phyloP scores from a whole-genome alignment of 2,329 filamentous ascomycete species.

The Pestalotiopsis sp. region DNA sequence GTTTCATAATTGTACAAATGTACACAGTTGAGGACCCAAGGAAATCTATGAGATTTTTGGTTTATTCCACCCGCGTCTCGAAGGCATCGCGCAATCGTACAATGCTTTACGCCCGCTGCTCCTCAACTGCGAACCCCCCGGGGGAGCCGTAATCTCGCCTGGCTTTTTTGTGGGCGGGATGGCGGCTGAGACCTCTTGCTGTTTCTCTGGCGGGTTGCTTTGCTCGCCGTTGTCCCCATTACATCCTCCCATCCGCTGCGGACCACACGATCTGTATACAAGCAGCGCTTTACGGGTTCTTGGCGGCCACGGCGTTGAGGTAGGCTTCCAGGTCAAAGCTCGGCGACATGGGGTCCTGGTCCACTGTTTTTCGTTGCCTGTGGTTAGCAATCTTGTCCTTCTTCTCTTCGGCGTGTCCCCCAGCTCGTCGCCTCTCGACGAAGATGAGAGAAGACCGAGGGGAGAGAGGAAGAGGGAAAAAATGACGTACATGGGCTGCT shows the following conservation, averaged over 20 bases:
- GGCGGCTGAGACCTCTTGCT: neutral
- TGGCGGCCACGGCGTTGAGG: constrained; percentile 64
- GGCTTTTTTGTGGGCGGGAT: constrained; percentile 10
- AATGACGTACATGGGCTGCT: constrained; percentile 36
- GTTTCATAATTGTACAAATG: constrained; percentile 35
- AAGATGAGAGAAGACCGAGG: neutral
- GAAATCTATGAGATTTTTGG: constrained; percentile 33
- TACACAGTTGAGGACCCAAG: constrained; percentile 30
- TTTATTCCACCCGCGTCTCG: constrained; percentile 16
- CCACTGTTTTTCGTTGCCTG: constrained; percentile 48
- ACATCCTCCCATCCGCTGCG: constrained; percentile 19
- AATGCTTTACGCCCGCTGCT: constrained; percentile 13
- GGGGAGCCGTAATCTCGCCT: neutral
- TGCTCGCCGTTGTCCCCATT: constrained; percentile 23
- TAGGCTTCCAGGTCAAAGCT: constrained; percentile 93
- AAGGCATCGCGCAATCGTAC: constrained; percentile 29
- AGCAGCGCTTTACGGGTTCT: constrained; percentile 47
- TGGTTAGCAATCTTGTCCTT: neutral
- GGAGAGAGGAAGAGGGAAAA: constrained; percentile 21
- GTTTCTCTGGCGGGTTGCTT: constrained; percentile 7
- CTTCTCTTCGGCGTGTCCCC: neutral
- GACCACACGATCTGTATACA: neutral
- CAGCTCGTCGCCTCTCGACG: neutral
- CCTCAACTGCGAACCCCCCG: constrained; percentile 5
- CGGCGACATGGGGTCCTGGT: constrained; percentile 79